Evolutionary conservation across 192 early-diverging fungal genomes (phyloP), one percentile per base, ranked within the genome.

Genomic region (Thoreauomyces humboldtii): DNA sequence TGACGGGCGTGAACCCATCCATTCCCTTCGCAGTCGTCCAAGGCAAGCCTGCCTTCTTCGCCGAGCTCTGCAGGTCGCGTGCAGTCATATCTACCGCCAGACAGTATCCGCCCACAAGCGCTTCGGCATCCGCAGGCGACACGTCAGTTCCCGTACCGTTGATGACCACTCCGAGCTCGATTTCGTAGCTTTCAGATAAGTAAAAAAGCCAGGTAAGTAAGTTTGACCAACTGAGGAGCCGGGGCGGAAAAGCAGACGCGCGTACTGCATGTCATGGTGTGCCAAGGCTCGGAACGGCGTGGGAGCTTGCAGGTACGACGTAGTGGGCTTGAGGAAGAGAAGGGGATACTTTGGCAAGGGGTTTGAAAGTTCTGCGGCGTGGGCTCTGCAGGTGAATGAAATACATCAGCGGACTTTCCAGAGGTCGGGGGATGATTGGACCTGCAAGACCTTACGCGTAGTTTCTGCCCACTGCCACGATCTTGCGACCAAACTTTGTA

Each of bases 1-100:
- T 86, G 35, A 95, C 77, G n/a, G 95, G 92, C 2, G 91, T 91
- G 59, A 96, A 98, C 4, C 93, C 93, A 67, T 98, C 96, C 74
- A 88, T 95, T 0, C 94, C 96, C 78, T 98, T 98, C 32, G 96
- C 87, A 0, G 84, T 77, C 22, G 88, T 86, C 96, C 96, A 98
- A 19, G 96, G 96, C 36, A 88, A 75, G 0, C 93, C 91, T 15
- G 71, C 76, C 65, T 87, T 84, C 77, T 95, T 98, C 43, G 88
- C 93, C 29, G 77, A 76, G 21, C 90, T 85, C 77, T 93, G 96
- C 42, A 96, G 46, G 65, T 96, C 91, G 44, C 96, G 77, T 11
- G 94, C 94, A 2, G 96, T 96, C 84, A 93, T 82, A 69, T 98
- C 96, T 63, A 98, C 81, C 2, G 88, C 92, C 42, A 98, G 79